phyloP scores from a whole-genome alignment of 1,284 basidiomycete genomes.

The Pisolithus thermaeus region DNA sequence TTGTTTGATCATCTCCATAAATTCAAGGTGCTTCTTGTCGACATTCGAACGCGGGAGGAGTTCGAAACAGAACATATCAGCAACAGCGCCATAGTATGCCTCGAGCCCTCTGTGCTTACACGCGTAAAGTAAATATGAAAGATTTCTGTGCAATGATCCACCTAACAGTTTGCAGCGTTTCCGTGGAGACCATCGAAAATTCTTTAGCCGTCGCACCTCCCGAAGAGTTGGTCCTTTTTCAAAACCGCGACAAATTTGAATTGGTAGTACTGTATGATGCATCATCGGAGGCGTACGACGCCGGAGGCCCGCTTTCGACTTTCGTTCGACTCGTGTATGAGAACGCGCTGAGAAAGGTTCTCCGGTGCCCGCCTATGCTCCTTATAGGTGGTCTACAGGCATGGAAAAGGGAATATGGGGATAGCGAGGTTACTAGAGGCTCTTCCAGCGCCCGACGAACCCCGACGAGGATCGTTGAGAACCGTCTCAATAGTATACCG shows the following conservation, averaged over 20 bases:
- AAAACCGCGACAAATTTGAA: constrained; percentile 82
- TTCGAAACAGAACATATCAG: constrained; percentile 74
- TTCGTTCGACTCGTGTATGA: constrained; percentile 71
- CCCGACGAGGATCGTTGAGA: constrained; percentile 20
- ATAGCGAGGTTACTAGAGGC: constrained; percentile 39
- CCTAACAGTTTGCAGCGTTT: constrained; percentile 45
- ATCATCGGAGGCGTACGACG: constrained; percentile 54
- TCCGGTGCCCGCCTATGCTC: constrained; percentile 78
- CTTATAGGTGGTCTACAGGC: constrained; percentile 83
- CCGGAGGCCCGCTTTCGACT: constrained; percentile 47
- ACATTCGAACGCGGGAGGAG: constrained; percentile 74
- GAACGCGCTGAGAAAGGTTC: constrained; percentile 62
- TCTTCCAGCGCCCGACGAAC: constrained; percentile 11
- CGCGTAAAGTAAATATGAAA: constrained; percentile 55
- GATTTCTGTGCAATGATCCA: background rate
- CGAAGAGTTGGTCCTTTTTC: constrained; percentile 68
- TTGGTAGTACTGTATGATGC: constrained; percentile 87
- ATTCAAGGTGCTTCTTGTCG: constrained; percentile 68
- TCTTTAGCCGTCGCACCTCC: constrained; percentile 69
- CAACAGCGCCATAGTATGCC: constrained; percentile 68
- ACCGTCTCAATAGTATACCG: constrained; percentile 23
- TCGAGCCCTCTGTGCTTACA: constrained; percentile 76
- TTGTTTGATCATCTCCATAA: constrained; percentile 56
- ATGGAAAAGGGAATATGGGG: constrained; percentile 70
- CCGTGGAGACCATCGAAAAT: constrained; percentile 66